Evolutionary conservation across 306 rosid species (phyloP).

Genomic region (Rosa chinensis): DNA sequence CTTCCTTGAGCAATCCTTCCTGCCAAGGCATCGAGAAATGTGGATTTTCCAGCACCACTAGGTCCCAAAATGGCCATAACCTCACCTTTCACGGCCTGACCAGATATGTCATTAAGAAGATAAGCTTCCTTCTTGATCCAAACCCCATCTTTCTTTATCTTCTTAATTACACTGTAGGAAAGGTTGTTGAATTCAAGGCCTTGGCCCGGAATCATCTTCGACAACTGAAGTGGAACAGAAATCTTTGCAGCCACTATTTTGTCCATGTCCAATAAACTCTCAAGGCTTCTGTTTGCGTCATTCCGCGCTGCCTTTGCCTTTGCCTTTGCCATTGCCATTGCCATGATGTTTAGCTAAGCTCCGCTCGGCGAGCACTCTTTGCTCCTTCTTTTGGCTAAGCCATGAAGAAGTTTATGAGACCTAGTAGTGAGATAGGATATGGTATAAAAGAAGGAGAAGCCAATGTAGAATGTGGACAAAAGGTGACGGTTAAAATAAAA

Average conservation of each 20-base stretch:
- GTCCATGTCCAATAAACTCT: conserved; percentile 55
- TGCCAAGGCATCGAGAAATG: conserved; percentile 87
- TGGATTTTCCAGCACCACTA: conserved; percentile 98
- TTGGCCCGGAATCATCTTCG: conserved; percentile 47
- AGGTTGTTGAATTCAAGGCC: conserved; percentile 75
- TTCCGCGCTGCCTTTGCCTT: conserved; percentile 30
- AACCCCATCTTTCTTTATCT: conserved; percentile 71
- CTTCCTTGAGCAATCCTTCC: conserved; percentile 83
- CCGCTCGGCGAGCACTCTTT: conserved; percentile 19
- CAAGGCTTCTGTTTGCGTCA: conserved; percentile 48
- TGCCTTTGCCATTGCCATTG: conserved; percentile 39
- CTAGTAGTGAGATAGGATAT: conserved; percentile 24
- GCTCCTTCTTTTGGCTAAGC: conserved; percentile 16
- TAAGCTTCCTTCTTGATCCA: conserved; percentile 64
- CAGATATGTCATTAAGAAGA: conserved; percentile 82
- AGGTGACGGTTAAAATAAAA: conserved; percentile 35
- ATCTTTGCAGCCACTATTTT: conserved; percentile 31
- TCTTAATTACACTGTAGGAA: conserved; percentile 60
- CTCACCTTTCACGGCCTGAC: conserved; percentile 73
- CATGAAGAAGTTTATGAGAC: conserved; percentile 25
- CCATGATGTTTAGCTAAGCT: conserved; percentile 7
- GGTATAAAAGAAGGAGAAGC: conserved; percentile 28
- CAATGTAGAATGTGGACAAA: conserved; percentile 29
- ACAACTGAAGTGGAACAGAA: conserved; percentile 29
- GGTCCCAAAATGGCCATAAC: conserved; percentile 92